Conservation (phyloP, 805 yeast species). For the Ogataea chonburiensis region DNA sequence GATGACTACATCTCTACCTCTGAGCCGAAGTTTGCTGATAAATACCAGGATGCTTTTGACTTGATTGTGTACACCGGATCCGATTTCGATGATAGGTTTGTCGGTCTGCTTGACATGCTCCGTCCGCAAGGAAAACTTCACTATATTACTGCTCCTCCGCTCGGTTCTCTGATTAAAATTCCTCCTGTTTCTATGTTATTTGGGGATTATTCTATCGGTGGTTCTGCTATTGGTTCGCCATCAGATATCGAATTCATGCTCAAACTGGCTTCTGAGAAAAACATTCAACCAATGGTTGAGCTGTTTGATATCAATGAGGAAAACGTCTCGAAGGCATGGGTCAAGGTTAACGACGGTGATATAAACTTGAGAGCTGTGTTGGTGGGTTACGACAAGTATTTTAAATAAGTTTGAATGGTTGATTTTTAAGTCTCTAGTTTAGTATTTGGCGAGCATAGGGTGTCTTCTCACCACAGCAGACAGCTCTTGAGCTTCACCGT, state of each 20-base stretch:
- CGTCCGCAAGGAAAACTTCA: slow-evolving; percentile 59
- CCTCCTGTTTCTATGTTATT: slow-evolving; percentile 30
- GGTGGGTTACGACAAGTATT: slow-evolving; percentile 47
- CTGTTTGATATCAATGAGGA: slow-evolving; percentile 51
- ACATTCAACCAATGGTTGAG: slow-evolving; percentile 64
- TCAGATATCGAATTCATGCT: slow-evolving; percentile 66
- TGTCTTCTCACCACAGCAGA: slow-evolving; percentile 9
- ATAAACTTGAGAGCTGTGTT: slow-evolving; percentile 65
- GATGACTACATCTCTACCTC: slow-evolving; percentile 52
- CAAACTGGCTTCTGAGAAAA: slow-evolving; percentile 57
- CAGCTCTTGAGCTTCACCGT: slow-evolving; percentile 26
- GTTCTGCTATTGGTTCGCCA: slow-evolving; percentile 62
- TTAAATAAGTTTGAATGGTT: slow-evolving; percentile 6
- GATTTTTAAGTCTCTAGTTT: too few relatives aligned
- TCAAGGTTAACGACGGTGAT: slow-evolving; percentile 52
- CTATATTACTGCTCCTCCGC: slow-evolving; percentile 44
- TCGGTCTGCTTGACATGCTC: slow-evolving; percentile 55
- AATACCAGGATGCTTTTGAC: slow-evolving; percentile 40
- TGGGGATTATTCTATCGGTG: slow-evolving; percentile 51
- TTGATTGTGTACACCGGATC: slow-evolving; percentile 37
- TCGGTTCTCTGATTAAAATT: slow-evolving; percentile 19
- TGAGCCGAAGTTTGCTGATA: slow-evolving; percentile 35
- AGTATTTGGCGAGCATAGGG: slow-evolving; percentile 2
- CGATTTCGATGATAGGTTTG: slow-evolving; percentile 7
- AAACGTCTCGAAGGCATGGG: slow-evolving; percentile 54